These are phyloP conservation scores for Metschnikowia anglica DNA, from an alignment of 805 yeast genomes.

Conservation along the genomic window DNA sequence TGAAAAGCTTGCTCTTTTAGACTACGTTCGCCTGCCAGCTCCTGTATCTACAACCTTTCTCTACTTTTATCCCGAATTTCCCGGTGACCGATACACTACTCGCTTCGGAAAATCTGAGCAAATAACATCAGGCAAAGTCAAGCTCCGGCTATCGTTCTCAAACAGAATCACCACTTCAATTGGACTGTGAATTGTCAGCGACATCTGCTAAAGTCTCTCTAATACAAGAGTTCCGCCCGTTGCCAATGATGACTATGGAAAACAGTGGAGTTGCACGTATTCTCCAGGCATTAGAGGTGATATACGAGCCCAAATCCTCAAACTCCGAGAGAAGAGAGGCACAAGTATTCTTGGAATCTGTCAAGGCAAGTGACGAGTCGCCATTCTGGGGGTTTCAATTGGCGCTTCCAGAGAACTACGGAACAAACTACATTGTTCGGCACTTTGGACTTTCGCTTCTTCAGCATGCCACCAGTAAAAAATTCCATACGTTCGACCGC, in stretches of 20 bases:
- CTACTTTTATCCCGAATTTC: too few relatives aligned
- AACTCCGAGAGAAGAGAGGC: slow-evolving; percentile 57
- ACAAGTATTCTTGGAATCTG: slow-evolving; percentile 65
- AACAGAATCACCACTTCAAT: too few relatives aligned
- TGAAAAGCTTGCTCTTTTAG: too few relatives aligned
- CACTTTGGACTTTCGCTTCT: slow-evolving; percentile 87
- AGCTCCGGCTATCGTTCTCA: too few relatives aligned
- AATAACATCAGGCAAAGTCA: too few relatives aligned
- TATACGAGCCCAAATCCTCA: slow-evolving; percentile 63
- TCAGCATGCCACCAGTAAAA: slow-evolving; percentile 63
- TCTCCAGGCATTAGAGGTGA: slow-evolving; percentile 69
- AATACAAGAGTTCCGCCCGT: too few relatives aligned
- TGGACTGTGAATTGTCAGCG: too few relatives aligned
- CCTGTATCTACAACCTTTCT: too few relatives aligned
- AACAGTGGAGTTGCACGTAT: slow-evolving; percentile 70
- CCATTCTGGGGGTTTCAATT: slow-evolving; percentile 92
- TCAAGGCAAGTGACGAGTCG: slow-evolving; percentile 76
- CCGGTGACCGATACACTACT: too few relatives aligned
- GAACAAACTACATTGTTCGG: slow-evolving; percentile 66
- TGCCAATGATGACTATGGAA: slow-evolving; percentile 49
- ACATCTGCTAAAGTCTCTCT: too few relatives aligned
- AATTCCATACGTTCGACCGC: slow-evolving; percentile 54
- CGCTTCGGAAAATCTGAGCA: too few relatives aligned
- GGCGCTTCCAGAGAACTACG: slow-evolving; percentile 60
- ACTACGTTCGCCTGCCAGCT: too few relatives aligned